Percentiles rank a stretch among this genome's conserved stretches.
Conservation (phyloP, 2,329 filamentous ascomycete species). For the Zymoseptoria tritici region DNA sequence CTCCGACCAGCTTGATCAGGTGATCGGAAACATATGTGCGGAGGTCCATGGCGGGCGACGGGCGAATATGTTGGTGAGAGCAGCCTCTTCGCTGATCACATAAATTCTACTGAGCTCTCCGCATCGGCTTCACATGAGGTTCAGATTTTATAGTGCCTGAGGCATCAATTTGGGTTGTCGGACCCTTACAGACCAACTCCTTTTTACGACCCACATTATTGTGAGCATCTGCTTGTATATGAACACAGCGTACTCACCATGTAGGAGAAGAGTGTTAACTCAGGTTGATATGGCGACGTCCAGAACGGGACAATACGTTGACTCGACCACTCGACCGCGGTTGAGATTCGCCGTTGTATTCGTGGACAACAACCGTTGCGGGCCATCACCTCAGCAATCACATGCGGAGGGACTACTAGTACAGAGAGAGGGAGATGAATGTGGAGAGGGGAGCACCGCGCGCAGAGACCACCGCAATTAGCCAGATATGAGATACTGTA, state of each 20-base stretch:
- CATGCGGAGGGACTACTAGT: neutral
- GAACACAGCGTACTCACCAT: too few species aligned
- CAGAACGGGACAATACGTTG: neutral
- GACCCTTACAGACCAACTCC: neutral
- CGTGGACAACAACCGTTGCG: neutral
- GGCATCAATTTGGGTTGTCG: neutral
- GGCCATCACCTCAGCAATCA: too few species aligned
- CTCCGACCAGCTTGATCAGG: slow-evolving; percentile 47
- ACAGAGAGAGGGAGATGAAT: neutral
- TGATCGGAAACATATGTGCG: slow-evolving; percentile 40
- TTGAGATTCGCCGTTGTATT: neutral
- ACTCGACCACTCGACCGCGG: too few species aligned
- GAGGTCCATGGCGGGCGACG: slow-evolving; percentile 26
- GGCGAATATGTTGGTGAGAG: neutral
- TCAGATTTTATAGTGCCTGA: neutral
- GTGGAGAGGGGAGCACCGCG: neutral
- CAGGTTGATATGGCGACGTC: neutral
- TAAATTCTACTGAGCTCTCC: neutral
- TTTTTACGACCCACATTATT: neutral
- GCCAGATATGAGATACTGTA: neutral
- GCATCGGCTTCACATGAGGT: neutral
- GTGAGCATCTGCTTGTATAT: too few species aligned
- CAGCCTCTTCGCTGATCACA: neutral
- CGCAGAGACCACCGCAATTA: neutral
- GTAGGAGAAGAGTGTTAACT: neutral